Evolutionary conservation across 164 flowering plant genomes (phyloP), one percentile per base, ranked within the genome.

Genomic region (Nymphaea thermarum): DNA sequence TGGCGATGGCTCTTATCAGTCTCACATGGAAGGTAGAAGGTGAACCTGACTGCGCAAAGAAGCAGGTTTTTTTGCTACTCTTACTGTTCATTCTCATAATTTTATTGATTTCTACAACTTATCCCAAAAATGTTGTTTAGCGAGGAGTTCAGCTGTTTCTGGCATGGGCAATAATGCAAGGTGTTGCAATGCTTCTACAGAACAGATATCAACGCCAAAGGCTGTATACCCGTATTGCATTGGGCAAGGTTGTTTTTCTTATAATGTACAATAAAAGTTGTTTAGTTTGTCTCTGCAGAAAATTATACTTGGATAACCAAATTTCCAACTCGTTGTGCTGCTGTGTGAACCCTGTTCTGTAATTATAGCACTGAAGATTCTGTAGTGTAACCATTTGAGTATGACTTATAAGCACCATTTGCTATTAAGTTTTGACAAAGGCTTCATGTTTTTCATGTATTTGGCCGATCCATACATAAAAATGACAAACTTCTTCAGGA

Each of bases 21-120:
- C 91, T 94, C 63, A 91, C 99, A n/a, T 94, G 99, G 99, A 98
- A 91, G 71, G 88, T 90, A 44, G 89, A 87, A 78, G 88, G 93
- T 62, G 84, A 85, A 72, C 96, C 96, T 62, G 78, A 91, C 70
- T 94, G 99, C 76, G 70, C 84, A 15, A 80, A 83, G 70, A 94
- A 90, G 79, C 99, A 94, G 99, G 99, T 94, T 59, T 65, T 36
- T 72, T 3, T 25, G 36, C 44, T 64, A 25, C 42, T 43, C 16
- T 51, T 8, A 8, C 14, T 51, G 57, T 51, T 51, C 57, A 51
- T 51, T 51, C 36, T 25, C 36, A 25, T 25, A 25, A 51, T 10
- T 51, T 10, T 3, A 10, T 51, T 3, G 57, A 51, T 51, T 51
- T 15, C 57, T 8, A 51, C 57, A 10, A 51, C 12, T 51, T 51